These are phyloP conservation scores for Cucurbita argyrosperma DNA, from an alignment of 306 rosid genomes.

Conservation along the genomic window DNA sequence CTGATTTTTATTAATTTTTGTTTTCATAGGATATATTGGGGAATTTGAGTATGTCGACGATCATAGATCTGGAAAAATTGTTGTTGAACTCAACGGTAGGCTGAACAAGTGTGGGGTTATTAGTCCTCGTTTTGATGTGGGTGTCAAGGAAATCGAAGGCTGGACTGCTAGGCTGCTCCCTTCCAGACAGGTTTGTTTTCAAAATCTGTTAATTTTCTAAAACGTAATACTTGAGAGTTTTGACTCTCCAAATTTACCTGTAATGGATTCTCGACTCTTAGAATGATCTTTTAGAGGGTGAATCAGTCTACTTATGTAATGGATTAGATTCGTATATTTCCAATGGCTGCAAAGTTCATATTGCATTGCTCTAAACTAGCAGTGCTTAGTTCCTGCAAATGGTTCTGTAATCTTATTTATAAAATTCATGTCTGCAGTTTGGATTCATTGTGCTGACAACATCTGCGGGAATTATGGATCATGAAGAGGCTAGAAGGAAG, in stretches of 20 bases:
- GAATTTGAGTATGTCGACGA: constrained; percentile 11
- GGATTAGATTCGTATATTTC: background rate
- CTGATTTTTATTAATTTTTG: background rate
- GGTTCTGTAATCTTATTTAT: background rate
- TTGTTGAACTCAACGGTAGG: constrained; percentile 11
- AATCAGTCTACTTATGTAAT: background rate
- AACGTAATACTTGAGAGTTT: background rate
- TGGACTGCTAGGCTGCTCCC: constrained; percentile 14
- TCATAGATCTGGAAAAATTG: constrained; percentile 13
- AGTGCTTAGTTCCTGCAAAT: background rate
- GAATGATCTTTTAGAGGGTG: background rate
- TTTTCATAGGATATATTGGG: constrained; percentile 3
- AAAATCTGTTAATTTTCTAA: background rate
- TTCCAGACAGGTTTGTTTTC: constrained; percentile 7
- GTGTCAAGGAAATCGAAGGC: constrained; percentile 11
- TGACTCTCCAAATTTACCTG: background rate
- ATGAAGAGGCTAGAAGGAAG: constrained; percentile 12
- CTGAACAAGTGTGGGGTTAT: constrained; percentile 13
- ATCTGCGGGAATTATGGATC: constrained; percentile 13
- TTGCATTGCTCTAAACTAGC: background rate
- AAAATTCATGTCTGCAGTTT: background rate
- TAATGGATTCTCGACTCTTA: background rate
- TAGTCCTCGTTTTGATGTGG: constrained; percentile 12
- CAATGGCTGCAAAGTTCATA: background rate
- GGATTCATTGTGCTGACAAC: constrained; percentile 11